Conservation (phyloP, 2,329 filamentous ascomycete species). For the Tolypocladium album region DNA sequence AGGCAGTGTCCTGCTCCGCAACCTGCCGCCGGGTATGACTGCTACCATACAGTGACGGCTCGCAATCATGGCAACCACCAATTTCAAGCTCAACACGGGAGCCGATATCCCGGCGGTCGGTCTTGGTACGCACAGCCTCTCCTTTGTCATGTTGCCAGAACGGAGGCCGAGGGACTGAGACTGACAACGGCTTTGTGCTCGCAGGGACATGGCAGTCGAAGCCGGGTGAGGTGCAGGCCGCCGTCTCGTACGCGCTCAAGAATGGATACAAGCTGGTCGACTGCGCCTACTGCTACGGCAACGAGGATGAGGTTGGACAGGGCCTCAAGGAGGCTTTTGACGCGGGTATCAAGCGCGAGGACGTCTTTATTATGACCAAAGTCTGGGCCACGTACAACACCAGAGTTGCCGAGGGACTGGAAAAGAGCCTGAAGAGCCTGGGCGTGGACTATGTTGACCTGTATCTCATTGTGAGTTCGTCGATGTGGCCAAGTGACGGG, state of each 20-base stretch:
- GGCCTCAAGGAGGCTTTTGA: conserved; percentile 65
- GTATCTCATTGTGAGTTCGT: conserved; percentile 48
- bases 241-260: conserved; percentile 48
- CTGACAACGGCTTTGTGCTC: not conserved
- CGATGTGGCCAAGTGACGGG: too few species aligned
- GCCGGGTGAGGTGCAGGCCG: conserved; percentile 45
- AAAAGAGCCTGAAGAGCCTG: conserved; percentile 61
- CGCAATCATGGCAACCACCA: conserved; percentile 7
- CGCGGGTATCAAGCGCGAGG: conserved; percentile 61
- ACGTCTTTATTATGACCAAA: conserved; percentile 79
- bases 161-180: not conserved
- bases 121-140: conserved; percentile 34
- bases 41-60: not conserved
- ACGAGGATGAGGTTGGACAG: conserved; percentile 74
- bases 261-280: conserved; percentile 53
- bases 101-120: conserved; percentile 52
- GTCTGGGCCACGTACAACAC: conserved; percentile 74
- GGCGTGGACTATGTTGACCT: conserved; percentile 76
- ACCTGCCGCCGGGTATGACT: not conserved
- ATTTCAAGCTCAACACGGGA: conserved; percentile 55
- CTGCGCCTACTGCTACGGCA: conserved; percentile 66
- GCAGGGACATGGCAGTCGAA: conserved; percentile 55
- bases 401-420: conserved; percentile 56
- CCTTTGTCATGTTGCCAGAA: not conserved
- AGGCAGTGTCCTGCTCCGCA: not conserved